Base-by-base conservation (phyloP, 1,284 basidiomycete species). In the Volvariella volvacea region DNA sequence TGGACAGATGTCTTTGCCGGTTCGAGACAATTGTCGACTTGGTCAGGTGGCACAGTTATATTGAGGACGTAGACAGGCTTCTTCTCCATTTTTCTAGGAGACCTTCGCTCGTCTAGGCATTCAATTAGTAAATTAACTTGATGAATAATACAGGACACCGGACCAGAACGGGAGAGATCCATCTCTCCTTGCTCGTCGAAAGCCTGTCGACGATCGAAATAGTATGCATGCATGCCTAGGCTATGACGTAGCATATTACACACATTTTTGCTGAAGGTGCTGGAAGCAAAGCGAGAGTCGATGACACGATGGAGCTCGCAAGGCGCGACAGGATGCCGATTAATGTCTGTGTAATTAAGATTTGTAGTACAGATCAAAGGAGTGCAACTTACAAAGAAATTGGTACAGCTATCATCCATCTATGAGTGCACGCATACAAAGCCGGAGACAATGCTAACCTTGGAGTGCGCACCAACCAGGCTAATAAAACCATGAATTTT, bases 1-100 rank as follows among this genome's bases (percentile, higher is more conserved):
- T 83, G 76, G 22, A 92, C 69, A 4, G 69, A 58, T 4, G 70
- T 64, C 65, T 93, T 95, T 9, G 76, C 66, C 12, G 91, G 89
- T 50, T 89, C 88, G 19, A 92, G 58, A 47, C 78, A 78, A 47
- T 87, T 85, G 56, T 94, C 90, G 9, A 94, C 68, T 22, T 80
- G 67, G 15, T 68, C 63, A 1, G 78, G 63, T 33, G 88, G 78
- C 9, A 92, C 62, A 2, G 66, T 71, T 42, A 95, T 56, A 56
- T 87, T 83, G 22, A 96, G 68, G 21, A 92, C 84, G 58, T 90
- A 95, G 43, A 91, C 75, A 1, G 90, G 82, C 55, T 76, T 78
- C 58, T 80, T 81, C 56, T 91, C 88, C 15, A 67, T 57, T 63
- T 90, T 89, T 25, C 80, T 75, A 20, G 88, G 84, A 19, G 89